Conservation (phyloP, 2,329 filamentous ascomycete species). For the Penicillium rolfsii region DNA sequence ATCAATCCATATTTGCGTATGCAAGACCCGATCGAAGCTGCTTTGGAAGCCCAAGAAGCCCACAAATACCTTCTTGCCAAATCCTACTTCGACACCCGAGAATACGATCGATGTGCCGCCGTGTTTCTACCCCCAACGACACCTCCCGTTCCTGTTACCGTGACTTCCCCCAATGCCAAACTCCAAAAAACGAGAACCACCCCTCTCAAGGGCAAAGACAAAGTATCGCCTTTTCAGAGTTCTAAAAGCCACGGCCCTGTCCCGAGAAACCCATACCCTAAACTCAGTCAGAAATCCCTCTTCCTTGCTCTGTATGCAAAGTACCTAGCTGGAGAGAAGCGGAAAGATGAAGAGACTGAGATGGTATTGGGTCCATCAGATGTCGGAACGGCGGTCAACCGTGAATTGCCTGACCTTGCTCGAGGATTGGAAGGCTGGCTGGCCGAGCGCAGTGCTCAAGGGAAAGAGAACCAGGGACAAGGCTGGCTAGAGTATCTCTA, state of each 20-base stretch:
- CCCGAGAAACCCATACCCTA: conserved; percentile 48
- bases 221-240: conserved; percentile 48
- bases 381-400: conserved; percentile 79
- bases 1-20: conserved; percentile 58
- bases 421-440: conserved; percentile 83
- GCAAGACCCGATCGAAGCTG: conserved; percentile 70
- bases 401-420: conserved; percentile 76
- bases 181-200: conserved; percentile 41
- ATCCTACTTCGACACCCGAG: conserved; percentile 90
- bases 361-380: conserved; percentile 96
- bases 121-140: conserved; percentile 84
- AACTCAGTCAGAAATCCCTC: conserved; percentile 83
- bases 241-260: conserved; percentile 36
- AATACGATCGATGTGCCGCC: conserved; percentile 90
- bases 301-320: conserved; percentile 93
- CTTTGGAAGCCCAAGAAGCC: conserved; percentile 76
- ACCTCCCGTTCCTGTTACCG: conserved; percentile 64
- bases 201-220: conserved; percentile 64
- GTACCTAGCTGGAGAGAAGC: conserved; percentile 90
- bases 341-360: conserved; percentile 93
- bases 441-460: conserved; percentile 63
- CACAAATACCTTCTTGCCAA: conserved; percentile 88
- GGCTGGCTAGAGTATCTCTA: conserved; percentile 90
- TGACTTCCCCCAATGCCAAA: conserved; percentile 43
- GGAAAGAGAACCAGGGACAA: conserved; percentile 67